These are phyloP conservation scores for Tillandsia leiboldiana DNA, from an alignment of 176 grass and related monocot species.

Conservation along the genomic window DNA sequence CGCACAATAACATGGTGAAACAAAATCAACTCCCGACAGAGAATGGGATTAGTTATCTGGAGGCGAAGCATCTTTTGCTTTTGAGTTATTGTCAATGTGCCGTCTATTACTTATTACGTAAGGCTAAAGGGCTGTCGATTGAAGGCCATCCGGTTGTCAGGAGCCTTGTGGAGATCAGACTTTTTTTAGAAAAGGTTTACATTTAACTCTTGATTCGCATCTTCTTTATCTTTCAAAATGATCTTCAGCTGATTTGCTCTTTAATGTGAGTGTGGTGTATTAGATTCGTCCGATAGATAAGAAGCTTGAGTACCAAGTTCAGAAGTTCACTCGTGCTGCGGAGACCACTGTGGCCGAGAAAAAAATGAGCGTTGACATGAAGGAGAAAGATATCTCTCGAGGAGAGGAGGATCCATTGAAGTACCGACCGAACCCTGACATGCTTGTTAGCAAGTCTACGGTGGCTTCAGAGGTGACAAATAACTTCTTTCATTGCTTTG, in stretches of 20 bases:
- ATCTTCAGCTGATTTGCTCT: background rate
- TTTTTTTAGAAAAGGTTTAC: constrained; percentile 85
- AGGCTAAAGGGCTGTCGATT: constrained; percentile 75
- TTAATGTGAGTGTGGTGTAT: background rate
- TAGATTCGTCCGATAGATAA: constrained; percentile 91
- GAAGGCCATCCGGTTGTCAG: constrained; percentile 50
- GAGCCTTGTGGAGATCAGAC: constrained; percentile 68
- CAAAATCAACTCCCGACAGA: constrained; percentile 51
- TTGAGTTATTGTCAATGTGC: constrained; percentile 70
- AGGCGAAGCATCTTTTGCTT: constrained; percentile 72
- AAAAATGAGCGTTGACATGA: constrained; percentile 15
- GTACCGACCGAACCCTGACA: constrained; percentile 54
- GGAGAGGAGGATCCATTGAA: constrained; percentile 59
- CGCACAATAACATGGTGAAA: constrained; percentile 14
- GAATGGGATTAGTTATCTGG: constrained; percentile 72
- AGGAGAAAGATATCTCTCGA: constrained; percentile 24
- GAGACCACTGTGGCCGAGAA: constrained; percentile 35
- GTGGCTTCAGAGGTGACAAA: constrained; percentile 20
- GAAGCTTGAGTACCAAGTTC: constrained; percentile 82
- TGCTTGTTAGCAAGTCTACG: constrained; percentile 46
- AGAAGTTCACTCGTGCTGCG: constrained; percentile 63
- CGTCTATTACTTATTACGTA: constrained; percentile 73
- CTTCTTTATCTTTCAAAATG: background rate
- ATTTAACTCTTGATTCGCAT: background rate
- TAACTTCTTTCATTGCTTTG: background rate